Conservation (phyloP, 2,329 filamentous ascomycete genomes). For the Decorospora gaudefroyi region DNA sequence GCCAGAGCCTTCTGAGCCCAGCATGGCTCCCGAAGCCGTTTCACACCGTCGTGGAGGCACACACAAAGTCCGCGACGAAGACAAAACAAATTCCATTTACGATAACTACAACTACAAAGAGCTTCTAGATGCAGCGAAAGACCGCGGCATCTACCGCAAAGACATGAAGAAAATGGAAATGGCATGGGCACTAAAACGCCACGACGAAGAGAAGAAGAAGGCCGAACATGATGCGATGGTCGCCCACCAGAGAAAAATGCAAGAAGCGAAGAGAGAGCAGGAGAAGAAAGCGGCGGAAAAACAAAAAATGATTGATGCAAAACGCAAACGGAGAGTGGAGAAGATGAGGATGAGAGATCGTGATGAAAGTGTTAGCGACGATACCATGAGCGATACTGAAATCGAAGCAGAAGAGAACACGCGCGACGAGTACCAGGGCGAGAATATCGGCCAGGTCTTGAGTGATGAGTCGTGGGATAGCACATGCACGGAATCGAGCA, state of each 20-base stretch:
- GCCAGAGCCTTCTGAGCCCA: background rate
- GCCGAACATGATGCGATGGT: slow-evolving; percentile 15
- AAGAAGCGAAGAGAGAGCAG: slow-evolving; percentile 16
- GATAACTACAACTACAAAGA: slow-evolving; percentile 33
- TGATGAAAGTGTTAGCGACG: slow-evolving; percentile 26
- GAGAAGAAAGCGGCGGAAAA: slow-evolving; percentile 11
- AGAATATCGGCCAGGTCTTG: slow-evolving; percentile 15
- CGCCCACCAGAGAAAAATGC: slow-evolving; percentile 14
- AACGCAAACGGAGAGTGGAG: slow-evolving; percentile 13
- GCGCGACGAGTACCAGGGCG: slow-evolving; percentile 5
- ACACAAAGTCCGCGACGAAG: slow-evolving; percentile 34
- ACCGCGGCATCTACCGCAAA: slow-evolving; percentile 31
- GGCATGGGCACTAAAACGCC: slow-evolving; percentile 26
- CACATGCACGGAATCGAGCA: slow-evolving; percentile 19
- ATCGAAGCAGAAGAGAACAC: slow-evolving; percentile 1
- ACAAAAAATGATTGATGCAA: slow-evolving; percentile 7
- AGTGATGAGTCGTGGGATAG: slow-evolving; percentile 31
- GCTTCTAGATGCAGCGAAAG: slow-evolving; percentile 25
- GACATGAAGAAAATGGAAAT: slow-evolving; percentile 41
- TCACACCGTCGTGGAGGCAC: slow-evolving; percentile 37
- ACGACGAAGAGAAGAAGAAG: slow-evolving; percentile 18
- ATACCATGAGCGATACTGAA: slow-evolving; percentile 4
- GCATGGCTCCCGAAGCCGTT: slow-evolving; percentile 20
- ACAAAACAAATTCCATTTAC: slow-evolving; percentile 38
- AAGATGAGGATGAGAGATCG: slow-evolving; percentile 12